Evolutionary conservation across 306 rosid genomes (phyloP).

Genomic region (Cicer cuneatum): DNA sequence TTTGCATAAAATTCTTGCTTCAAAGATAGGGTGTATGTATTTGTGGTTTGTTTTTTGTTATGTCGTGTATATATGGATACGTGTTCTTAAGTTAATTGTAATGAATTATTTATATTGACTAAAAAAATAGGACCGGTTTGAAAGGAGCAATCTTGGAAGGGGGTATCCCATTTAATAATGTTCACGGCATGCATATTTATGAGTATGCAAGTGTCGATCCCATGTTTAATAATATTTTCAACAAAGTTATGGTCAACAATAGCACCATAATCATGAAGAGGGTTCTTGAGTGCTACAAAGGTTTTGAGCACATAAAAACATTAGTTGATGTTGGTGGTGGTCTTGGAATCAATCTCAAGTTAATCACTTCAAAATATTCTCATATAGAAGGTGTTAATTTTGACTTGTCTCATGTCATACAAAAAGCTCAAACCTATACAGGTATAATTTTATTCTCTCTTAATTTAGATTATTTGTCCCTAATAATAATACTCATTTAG

Average conservation of each 20-base stretch:
- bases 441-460: constrained; percentile 36
- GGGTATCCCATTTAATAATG: constrained; percentile 58
- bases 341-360: constrained; percentile 55
- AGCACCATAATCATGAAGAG: constrained; percentile 45
- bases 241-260: constrained; percentile 52
- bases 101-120: neutral
- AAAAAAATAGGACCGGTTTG: constrained; percentile 48
- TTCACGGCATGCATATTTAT: constrained; percentile 49
- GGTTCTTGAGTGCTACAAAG: constrained; percentile 52
- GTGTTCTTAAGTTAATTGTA: neutral
- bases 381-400: constrained; percentile 50
- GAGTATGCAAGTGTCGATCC: constrained; percentile 50
- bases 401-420: constrained; percentile 61
- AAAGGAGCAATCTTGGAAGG: constrained; percentile 60
- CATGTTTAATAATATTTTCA: constrained; percentile 55
- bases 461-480: neutral
- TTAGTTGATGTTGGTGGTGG: constrained; percentile 76
- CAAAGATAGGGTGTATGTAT: too few species aligned
- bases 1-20: too few species aligned
- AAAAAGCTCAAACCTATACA: constrained; percentile 50
- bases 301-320: constrained; percentile 48
- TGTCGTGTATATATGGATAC: too few species aligned
- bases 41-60: too few species aligned
- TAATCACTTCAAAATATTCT: constrained; percentile 60
- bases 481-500: neutral